Conservation (phyloP, 1,284 basidiomycete genomes). For the Coriolopsis trogii region DNA sequence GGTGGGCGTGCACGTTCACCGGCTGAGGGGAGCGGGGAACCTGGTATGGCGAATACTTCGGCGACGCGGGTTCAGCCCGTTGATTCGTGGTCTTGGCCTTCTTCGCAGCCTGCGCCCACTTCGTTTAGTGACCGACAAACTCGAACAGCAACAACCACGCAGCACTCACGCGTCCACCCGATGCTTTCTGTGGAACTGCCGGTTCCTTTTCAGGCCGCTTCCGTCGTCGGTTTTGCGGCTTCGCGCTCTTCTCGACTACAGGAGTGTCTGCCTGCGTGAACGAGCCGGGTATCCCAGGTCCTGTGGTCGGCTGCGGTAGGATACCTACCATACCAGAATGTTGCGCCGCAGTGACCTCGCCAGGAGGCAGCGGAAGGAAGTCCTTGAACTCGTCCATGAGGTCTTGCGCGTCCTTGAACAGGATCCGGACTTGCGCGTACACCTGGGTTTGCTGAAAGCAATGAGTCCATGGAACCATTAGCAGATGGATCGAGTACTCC, state of each 20-base stretch:
- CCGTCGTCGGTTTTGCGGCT: conserved; percentile 46
- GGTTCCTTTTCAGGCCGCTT: conserved; percentile 66
- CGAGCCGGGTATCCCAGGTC: conserved; percentile 31
- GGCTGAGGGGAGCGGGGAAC: conserved; percentile 36
- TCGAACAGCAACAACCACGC: no score
- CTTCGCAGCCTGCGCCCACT: conserved; percentile 45
- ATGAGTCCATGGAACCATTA: no score
- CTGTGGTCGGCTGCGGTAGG: conserved; percentile 45
- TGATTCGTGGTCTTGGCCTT: conserved; percentile 57
- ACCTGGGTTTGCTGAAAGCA: conserved; percentile 67
- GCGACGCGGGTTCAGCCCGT: conserved; percentile 58
- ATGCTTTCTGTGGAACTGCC: conserved; percentile 41
- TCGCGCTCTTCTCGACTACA: conserved; percentile 49
- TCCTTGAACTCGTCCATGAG: conserved; percentile 95
- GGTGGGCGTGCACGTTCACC: conserved; percentile 24
- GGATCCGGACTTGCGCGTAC: conserved; percentile 88
- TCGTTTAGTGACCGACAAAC: conserved; percentile 6
- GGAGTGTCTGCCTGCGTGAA: conserved; percentile 35
- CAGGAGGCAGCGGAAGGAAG: conserved; percentile 95
- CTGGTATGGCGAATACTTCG: conserved; percentile 58
- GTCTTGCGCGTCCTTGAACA: conserved; percentile 94
- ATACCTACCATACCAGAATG: conserved; percentile 42
- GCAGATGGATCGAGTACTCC: no score
- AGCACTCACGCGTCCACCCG: conserved; percentile 29
- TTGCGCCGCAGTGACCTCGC: conserved; percentile 46